Evolutionary conservation across 129 eudicot genomes (phyloP), one percentile per base, ranked within the genome.

Genomic region (Escallonia rubra): DNA sequence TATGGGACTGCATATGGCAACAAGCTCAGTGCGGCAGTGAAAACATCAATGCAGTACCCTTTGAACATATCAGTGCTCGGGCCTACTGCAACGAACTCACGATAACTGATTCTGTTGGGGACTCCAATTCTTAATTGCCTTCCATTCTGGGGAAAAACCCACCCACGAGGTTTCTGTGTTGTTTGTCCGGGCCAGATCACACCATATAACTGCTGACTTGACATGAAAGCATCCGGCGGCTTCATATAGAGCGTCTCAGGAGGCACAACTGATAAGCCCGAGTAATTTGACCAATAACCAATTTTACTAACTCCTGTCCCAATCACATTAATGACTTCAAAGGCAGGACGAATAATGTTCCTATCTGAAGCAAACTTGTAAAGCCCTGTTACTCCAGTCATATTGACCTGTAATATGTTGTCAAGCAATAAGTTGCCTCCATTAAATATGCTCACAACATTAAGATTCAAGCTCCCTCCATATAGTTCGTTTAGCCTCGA

Each of bases 101-200:
- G 80, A 71, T 57, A 91, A 74, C 93, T 87, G 59, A 78, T 84
- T 45, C 87, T 76, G 61, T 73, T 72, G 8, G 96, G 88, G 12
- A 92, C 95, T 48, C 85, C 96, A 10, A 92, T 86, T 64, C 60
- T 70, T 68, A 92, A 54, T 51, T 67, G 72, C 69, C 64, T 83
- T 52, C 91, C 96, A 47, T 83, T 88, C 67, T 88, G 81, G 0
- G 98, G 96, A 59, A 92, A 92, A 61, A 83, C 98, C 98, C 98
- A 92, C 50, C 98, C 98, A 3, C 91, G 94, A 16, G 96, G 98
- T 43, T 75, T 88, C 54, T 64, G 62, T 13, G 69, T 71, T 8
- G 84, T 78, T 76, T 79, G 76, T 14, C 97, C 97, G 1, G 97
- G 97, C 97, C 97, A 91, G 57, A 91, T 59, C 15, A 71, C 90